Percentiles rank a stretch among this genome's conserved stretches.
These are phyloP conservation scores for Phyllosticta citribraziliensis DNA, from an alignment of 2,329 filamentous ascomycete genomes.

Conservation along the genomic window DNA sequence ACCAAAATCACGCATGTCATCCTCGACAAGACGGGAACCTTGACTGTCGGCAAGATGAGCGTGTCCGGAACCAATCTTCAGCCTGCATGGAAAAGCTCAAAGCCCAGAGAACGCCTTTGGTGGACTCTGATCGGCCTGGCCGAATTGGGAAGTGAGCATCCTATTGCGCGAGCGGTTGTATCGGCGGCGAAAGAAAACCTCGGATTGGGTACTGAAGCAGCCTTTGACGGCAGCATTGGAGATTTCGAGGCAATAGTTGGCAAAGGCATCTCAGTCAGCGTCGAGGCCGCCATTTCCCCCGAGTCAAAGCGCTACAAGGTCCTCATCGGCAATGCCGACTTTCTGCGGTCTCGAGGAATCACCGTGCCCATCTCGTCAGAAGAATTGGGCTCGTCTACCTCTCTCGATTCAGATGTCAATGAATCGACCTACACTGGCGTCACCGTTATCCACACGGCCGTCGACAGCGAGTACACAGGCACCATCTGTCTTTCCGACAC, in stretches of 20 bases:
- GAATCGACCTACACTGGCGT: conserved; percentile 50
- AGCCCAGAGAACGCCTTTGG: conserved; percentile 68
- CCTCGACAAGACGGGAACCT: conserved; percentile 90
- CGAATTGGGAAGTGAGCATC: conserved; percentile 92
- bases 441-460: conserved; percentile 84
- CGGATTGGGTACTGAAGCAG: conserved; percentile 58
- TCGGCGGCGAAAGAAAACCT: conserved; percentile 66
- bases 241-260: conserved; percentile 79
- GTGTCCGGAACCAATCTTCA: conserved; percentile 64
- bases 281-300: conserved; percentile 64
- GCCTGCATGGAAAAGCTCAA: conserved; percentile 57
- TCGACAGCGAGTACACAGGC: conserved; percentile 72
- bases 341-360: conserved; percentile 62
- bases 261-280: conserved; percentile 69
- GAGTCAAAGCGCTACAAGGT: conserved; percentile 65
- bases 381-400: conserved; percentile 17
- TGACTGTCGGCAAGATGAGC: conserved; percentile 92
- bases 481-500: conserved; percentile 79
- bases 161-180: conserved; percentile 83
- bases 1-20: conserved; percentile 86
- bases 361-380: conserved; percentile 42
- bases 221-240: conserved; percentile 72
- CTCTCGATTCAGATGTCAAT: conserved; percentile 12
- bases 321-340: conserved; percentile 73
- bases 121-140: conserved; percentile 95